Evolutionary conservation across 306 rosid genomes (phyloP), one percentile per base, ranked within the genome.

Genomic region (Clitoria ternatea): DNA sequence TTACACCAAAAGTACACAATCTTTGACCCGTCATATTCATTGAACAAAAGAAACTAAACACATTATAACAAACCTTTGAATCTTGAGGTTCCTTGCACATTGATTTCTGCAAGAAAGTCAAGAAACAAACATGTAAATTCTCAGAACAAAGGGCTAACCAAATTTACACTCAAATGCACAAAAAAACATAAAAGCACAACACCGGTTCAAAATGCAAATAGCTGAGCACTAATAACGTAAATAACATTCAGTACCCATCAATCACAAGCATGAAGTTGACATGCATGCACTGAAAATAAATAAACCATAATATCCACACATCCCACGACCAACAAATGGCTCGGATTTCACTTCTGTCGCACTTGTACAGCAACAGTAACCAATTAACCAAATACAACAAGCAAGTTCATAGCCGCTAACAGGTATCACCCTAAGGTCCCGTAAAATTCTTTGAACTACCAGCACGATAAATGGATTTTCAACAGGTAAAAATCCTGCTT

Each of bases 71-170:
- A 72, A 95, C 99, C 96, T 95, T 88, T 4, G 96, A 91, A 3
- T 91, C 91, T 18, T 84, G 78, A 54, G 90, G 84, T 70, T 95
- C 96, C 78, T 80, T 86, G 85, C 75, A 70, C 56, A 95, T 86
- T 59, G 96, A 84, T 87, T 85, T 95, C 99, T 95, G 96, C 87
- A 77, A 72, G 56, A 54, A 54, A 36, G 32, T 39, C 52, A 61
- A 74, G 23, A 77, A 72, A 72, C 9, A 2, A 72, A 66, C 54
- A 75, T 3, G 69, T 29, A 19, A 52, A 14, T 17, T 60, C 35
- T 77, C 59, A 77, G 61, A 66, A 76, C 22, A 35, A 56, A 70
- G 13, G 29, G 20, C 49, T 42, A 4, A 24, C 6, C 40, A 26
- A 61, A 69, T 14, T 26, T n/a, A 30, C 18, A 66, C 43, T 45